Percentiles rank a stretch among this genome's conserved stretches.
Evolutionary conservation across 305 asterid genomes (phyloP).

Genomic region (Solanum hybrid): DNA sequence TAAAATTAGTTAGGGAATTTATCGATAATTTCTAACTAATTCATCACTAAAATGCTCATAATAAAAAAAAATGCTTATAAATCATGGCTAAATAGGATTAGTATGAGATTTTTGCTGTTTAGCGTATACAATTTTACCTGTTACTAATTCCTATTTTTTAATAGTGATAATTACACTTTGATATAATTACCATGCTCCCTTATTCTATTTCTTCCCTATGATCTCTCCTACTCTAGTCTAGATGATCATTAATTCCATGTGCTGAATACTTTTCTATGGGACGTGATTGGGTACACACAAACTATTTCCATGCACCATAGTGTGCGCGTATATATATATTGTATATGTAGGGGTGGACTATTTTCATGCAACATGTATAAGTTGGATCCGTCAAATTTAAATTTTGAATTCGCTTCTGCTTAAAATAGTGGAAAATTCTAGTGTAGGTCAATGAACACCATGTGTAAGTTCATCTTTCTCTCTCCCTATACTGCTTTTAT

Average conservation of each 20-base stretch:
- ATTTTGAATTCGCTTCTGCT: background rate
- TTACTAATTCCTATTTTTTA: too few species aligned
- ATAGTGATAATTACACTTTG: background rate
- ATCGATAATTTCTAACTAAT: background rate
- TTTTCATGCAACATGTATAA: background rate
- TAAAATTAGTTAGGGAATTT: background rate
- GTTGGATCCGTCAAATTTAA: background rate
- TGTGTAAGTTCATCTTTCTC: background rate
- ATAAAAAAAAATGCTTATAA: too few species aligned
- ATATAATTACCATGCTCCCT: background rate
- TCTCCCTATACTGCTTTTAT: background rate
- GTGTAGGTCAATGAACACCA: background rate
- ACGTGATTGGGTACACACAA: background rate
- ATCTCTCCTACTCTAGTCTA: background rate
- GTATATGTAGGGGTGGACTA: background rate
- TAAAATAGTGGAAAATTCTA: background rate
- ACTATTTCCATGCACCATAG: background rate
- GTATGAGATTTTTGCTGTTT: background rate
- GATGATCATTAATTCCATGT: background rate
- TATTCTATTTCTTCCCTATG: background rate
- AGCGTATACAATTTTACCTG: rapidly evolving
- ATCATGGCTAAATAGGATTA: background rate
- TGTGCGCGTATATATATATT: background rate
- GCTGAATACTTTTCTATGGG: background rate
- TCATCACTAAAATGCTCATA: background rate